Percentiles rank a stretch among this genome's conserved stretches.
These are phyloP conservation scores for Ammopiptanthus mongolicus DNA, from an alignment of 306 rosid genomes.

Conservation along the genomic window DNA sequence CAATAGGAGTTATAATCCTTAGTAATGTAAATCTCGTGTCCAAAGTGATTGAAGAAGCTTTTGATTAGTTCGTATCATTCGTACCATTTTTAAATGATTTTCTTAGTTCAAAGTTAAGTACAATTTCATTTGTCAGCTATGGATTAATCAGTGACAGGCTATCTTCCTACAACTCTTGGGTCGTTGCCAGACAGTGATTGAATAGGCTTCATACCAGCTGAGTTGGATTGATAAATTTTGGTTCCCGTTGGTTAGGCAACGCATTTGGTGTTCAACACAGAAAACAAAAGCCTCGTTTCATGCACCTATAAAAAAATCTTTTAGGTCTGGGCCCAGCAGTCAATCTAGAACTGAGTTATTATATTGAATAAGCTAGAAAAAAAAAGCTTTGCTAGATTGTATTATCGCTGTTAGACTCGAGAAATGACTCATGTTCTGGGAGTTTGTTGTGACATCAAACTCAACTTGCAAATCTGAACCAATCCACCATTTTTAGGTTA, in stretches of 20 bases:
- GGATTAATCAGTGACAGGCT: constrained; percentile 18
- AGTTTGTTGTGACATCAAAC: background rate
- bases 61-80: background rate
- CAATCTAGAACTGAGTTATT: background rate
- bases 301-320: background rate
- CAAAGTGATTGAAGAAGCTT: background rate
- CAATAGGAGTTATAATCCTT: background rate
- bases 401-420: background rate
- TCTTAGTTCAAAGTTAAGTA: constrained; percentile 14
- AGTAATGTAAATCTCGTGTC: background rate
- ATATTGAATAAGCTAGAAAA: background rate
- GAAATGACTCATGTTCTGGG: no score
- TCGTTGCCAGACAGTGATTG: constrained; percentile 19
- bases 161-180: constrained; percentile 17
- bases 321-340: background rate
- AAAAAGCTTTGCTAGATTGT: background rate
- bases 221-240: constrained; percentile 19
- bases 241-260: background rate
- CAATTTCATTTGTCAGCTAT: constrained; percentile 21
- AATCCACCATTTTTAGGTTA: background rate
- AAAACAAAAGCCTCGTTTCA: background rate
- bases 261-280: background rate
- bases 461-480: background rate
- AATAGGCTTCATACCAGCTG: constrained; percentile 18
- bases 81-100: background rate